A percentile compares a stretch with the other conserved stretches of the same genome.
Conservation (phyloP, 2,329 filamentous ascomycete genomes). For the Cercospora brassicicola region DNA sequence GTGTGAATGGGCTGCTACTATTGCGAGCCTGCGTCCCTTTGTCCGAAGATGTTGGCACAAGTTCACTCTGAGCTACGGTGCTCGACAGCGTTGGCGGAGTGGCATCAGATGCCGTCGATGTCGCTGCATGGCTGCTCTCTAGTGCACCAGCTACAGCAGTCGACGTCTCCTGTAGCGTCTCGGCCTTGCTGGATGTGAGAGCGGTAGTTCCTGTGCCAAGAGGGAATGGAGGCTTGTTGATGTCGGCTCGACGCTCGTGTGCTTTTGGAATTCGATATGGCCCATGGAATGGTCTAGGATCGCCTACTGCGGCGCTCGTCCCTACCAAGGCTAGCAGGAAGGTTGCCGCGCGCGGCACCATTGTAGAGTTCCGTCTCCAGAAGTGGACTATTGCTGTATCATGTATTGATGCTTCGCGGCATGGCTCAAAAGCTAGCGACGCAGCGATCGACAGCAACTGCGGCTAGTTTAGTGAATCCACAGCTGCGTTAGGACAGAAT, state of each 20-base stretch:
- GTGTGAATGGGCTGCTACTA: neutral
- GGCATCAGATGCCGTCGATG: neutral
- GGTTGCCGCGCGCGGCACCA: conserved; percentile 17
- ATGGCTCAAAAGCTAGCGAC: neutral
- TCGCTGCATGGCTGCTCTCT: conserved; percentile 4
- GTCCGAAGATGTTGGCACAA: neutral
- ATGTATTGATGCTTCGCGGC: conserved; percentile 10
- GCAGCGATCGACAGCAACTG: neutral
- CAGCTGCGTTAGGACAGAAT: neutral
- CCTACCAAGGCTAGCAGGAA: conserved; percentile 13
- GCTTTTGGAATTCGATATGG: conserved; percentile 2
- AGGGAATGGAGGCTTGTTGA: conserved; percentile 5
- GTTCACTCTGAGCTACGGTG: neutral
- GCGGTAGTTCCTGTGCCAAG: conserved; percentile 1
- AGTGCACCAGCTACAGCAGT: neutral
- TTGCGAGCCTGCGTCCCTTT: neutral
- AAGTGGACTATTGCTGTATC: conserved; percentile 1
- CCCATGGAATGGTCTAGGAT: neutral
- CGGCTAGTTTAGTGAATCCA: neutral
- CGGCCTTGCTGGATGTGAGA: neutral
- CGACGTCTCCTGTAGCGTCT: neutral
- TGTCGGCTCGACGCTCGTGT: conserved; percentile 8
- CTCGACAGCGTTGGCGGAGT: neutral
- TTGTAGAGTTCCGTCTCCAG: neutral
- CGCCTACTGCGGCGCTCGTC: conserved; percentile 12